These are phyloP conservation scores for Ustilago esculenta DNA, from an alignment of 1,284 basidiomycete genomes.

Conservation along the genomic window DNA sequence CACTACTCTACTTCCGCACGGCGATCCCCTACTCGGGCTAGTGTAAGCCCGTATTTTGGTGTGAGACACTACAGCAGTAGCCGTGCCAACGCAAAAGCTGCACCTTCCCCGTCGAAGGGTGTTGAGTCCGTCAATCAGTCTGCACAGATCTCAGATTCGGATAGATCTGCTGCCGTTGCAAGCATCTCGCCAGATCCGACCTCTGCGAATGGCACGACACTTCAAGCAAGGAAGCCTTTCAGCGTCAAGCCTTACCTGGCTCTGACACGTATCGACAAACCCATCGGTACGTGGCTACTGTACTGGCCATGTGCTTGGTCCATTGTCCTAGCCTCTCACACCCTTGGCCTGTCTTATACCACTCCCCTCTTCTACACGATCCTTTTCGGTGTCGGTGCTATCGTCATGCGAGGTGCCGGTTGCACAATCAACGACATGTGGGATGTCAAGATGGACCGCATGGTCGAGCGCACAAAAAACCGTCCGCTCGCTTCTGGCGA, in stretches of 20 bases:
- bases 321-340: constrained; percentile 62
- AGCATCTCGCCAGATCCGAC: background rate
- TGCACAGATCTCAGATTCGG: background rate
- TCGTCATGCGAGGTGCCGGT: constrained; percentile 97
- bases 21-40: background rate
- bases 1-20: constrained; percentile 23
- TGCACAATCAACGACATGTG: constrained; percentile 99
- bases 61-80: constrained; percentile 19
- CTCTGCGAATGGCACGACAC: background rate
- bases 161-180: background rate
- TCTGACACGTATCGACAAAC: constrained; percentile 90
- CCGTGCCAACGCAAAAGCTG: background rate
- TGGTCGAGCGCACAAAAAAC: constrained; percentile 78
- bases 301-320: constrained; percentile 82
- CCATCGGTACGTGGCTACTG: constrained; percentile 88
- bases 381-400: constrained; percentile 87
- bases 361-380: constrained; percentile 68
- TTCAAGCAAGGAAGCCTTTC: constrained; percentile 19
- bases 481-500: constrained; percentile 84
- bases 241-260: constrained; percentile 77
- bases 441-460: constrained; percentile 89
- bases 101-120: background rate
- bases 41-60: no score
- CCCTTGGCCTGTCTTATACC: constrained; percentile 41
- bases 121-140: background rate